These are phyloP conservation scores for Rugosomyces carneus DNA, from an alignment of 1,284 basidiomycete genomes.

Conservation along the genomic window DNA sequence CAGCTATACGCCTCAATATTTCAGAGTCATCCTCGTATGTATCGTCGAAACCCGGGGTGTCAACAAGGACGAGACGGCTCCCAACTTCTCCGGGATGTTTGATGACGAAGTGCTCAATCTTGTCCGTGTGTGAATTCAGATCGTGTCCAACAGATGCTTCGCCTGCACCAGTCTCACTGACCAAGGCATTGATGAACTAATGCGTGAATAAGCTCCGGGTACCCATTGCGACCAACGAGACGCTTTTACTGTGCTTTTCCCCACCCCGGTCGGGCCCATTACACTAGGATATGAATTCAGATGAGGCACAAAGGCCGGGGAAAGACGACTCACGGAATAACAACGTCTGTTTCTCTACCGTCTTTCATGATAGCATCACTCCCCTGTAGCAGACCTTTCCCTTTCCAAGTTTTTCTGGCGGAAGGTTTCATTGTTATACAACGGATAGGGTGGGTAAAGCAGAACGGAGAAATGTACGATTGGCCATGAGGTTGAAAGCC, in stretches of 20 bases:
- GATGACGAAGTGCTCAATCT: slow-evolving; percentile 10
- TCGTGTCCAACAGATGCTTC: slow-evolving; percentile 10
- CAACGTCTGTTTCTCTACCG: slow-evolving; percentile 8
- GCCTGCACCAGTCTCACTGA: not conserved
- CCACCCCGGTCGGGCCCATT: slow-evolving; percentile 13
- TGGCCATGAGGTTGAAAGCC: not conserved
- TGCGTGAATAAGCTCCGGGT: not conserved
- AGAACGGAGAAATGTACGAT: not conserved
- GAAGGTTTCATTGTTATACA: not conserved
- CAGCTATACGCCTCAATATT: slow-evolving; percentile 12
- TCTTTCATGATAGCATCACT: slow-evolving; percentile 7
- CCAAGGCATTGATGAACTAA: slow-evolving; percentile 12
- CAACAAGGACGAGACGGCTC: slow-evolving; percentile 18
- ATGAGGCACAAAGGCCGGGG: not conserved
- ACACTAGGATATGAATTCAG: slow-evolving; percentile 1
- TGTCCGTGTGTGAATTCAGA: slow-evolving; percentile 8
- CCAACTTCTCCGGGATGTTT: slow-evolving; percentile 4
- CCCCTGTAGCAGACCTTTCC: slow-evolving; percentile 1
- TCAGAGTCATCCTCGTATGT: slow-evolving; percentile 17
- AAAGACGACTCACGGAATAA: slow-evolving; percentile 10
- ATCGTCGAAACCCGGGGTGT: slow-evolving; percentile 9
- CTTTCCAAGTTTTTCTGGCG: slow-evolving; percentile 8
- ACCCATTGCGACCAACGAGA: not conserved
- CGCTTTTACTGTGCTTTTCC: slow-evolving; percentile 13
- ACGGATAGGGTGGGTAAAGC: not conserved